Evolutionary conservation across 2,329 filamentous ascomycete genomes (phyloP).

Genomic region (Ceratocystis variospora): DNA sequence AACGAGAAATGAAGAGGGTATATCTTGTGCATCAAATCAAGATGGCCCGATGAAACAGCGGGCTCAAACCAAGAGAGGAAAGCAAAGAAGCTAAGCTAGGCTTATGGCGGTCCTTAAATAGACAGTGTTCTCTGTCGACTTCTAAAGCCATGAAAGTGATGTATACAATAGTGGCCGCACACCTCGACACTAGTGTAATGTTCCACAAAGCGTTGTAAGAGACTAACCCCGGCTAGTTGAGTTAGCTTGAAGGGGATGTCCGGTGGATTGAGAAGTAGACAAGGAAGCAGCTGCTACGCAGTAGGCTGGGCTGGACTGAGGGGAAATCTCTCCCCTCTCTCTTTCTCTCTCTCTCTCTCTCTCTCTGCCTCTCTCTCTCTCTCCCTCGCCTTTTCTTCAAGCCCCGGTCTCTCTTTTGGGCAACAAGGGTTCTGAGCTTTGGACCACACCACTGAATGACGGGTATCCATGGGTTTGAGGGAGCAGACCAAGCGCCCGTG

Average conservation of each 20-base stretch:
- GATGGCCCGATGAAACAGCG: not conserved
- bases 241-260: constrained; percentile 3
- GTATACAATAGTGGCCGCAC: not conserved
- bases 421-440: not conserved
- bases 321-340: not conserved
- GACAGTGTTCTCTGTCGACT: not conserved
- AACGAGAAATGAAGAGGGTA: not conserved
- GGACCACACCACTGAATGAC: not conserved
- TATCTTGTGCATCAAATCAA: not conserved
- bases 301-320: not conserved
- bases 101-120: not conserved
- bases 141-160: not conserved
- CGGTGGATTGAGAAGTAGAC: not conserved
- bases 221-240: not conserved
- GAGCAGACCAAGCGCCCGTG: not conserved
- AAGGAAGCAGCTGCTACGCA: not conserved
- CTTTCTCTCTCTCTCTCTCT: too few species aligned
- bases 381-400: not conserved
- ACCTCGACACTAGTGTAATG: not conserved
- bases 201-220: not conserved
- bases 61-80: not conserved
- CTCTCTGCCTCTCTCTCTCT: not conserved
- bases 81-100: not conserved
- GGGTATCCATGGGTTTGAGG: not conserved
- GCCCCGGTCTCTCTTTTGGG: not conserved